Evolutionary conservation across 2,329 filamentous ascomycete species (phyloP), one percentile per base, ranked within the genome.

Genomic region (Neofusicoccum sp.): DNA sequence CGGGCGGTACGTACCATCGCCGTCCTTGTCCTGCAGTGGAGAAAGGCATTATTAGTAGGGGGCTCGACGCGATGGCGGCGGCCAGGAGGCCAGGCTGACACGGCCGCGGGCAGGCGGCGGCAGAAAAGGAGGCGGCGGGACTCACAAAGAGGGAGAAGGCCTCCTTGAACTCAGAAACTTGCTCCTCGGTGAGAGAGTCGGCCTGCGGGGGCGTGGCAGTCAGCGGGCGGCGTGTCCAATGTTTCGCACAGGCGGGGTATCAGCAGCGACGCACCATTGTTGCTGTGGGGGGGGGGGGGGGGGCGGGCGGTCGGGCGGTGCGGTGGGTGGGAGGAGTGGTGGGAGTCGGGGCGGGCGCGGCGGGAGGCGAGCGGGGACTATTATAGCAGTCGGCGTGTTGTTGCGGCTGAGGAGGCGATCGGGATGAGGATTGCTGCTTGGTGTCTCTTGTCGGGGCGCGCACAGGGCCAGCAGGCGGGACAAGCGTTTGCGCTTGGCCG

Each of bases 81-180:
- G 58, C 60, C 47, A 65, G 60, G 56, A 41, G 63, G 47, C 30
- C 20, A 33, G 36, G 51, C 51, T 31, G 36, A 16, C 33, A 34
- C 40, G 24, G 43, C n/a, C 45, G 36, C 14, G 12, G 2, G 31
- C 59, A 24, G 57, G 28, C 34, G 48, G 58, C 45, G 65, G 33
- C 12, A 57, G 43, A 44, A 59, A 71, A 71, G 69, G 49, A 57
- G 64, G 61, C 38, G 44, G 45, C 63, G 61, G 40, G 60, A 88
- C 95, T 89, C 89, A 99, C 95, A 81, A 99, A 99, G 69, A 99
- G 91, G 78, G 95, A 99, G 83, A 99, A 99, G 60, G 95, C 95
- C 84, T 99, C 95, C 90, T 98, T 99, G 86, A 98, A 99, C 84
- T 99, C 95, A 77, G 95, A 98, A 78, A 99, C 95, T 86, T 99